These are phyloP conservation scores for Panaeolus cyanescens DNA, from an alignment of 768 basidiomycete genomes.

Conservation along the genomic window DNA sequence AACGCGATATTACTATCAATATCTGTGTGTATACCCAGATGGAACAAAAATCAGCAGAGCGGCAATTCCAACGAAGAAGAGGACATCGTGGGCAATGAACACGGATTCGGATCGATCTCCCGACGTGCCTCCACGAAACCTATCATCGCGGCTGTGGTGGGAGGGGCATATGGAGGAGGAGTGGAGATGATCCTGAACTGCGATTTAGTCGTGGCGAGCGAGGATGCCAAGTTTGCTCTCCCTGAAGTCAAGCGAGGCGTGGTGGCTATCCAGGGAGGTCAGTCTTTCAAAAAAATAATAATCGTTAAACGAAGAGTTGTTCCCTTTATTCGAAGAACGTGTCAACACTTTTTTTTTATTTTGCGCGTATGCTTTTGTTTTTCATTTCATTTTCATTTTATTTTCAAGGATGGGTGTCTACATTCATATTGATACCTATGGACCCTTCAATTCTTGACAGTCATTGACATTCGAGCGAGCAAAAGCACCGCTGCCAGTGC, in stretches of 20 bases:
- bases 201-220: conserved; percentile 71
- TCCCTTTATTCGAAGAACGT: conserved; percentile 1
- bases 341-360: no score
- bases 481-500: conserved; percentile 1
- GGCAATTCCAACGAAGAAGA: conserved; percentile 47
- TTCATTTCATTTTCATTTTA: background rate
- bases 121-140: conserved; percentile 69
- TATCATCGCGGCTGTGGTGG: conserved; percentile 79
- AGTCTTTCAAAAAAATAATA: no score
- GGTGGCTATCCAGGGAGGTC: conserved; percentile 71
- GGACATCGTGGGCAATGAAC: conserved; percentile 32
- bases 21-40: conserved; percentile 40
- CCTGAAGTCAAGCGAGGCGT: conserved; percentile 83
- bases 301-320: background rate
- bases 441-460: no score
- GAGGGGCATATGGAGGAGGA: conserved; percentile 71
- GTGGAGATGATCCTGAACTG: conserved; percentile 74
- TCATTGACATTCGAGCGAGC: no score
- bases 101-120: conserved; percentile 78
- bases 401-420: background rate
- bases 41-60: conserved; percentile 55
- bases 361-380: no score
- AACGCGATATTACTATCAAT: no score
- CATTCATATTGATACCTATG: background rate
- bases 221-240: conserved; percentile 69